A percentile compares a stretch with the other conserved stretches of the same genome.
Conservation (phyloP, 129 eudicot species). For the Silybum marianum region DNA sequence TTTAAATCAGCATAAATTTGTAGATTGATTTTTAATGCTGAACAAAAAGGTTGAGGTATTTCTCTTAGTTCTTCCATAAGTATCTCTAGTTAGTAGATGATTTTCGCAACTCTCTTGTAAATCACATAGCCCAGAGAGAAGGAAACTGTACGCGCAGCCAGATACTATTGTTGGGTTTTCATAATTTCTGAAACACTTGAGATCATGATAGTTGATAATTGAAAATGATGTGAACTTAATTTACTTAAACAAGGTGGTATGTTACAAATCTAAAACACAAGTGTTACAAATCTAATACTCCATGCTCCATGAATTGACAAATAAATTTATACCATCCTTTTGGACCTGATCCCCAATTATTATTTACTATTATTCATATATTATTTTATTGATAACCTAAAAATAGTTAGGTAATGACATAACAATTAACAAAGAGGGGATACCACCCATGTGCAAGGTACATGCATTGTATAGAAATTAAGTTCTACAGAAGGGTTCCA, state of each 20-base stretch:
- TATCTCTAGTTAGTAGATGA: neutral
- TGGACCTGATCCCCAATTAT: slow-evolving; percentile 4
- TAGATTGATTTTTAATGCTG: neutral
- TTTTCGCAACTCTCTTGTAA: neutral
- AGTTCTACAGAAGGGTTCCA: neutral
- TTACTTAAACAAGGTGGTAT: slow-evolving; percentile 1
- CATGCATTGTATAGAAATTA: neutral
- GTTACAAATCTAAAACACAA: slow-evolving; percentile 4
- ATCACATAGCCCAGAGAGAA: neutral
- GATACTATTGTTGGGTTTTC: neutral
- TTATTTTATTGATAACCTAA: neutral
- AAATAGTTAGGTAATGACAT: slow-evolving; percentile 4
- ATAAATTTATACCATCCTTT: slow-evolving; percentile 3
- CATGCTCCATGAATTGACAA: neutral
- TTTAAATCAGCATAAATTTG: neutral
- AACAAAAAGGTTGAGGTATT: slow-evolving; percentile 5
- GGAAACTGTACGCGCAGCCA: neutral
- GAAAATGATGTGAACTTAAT: neutral
- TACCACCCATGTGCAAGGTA: slow-evolving; percentile 14
- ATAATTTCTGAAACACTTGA: neutral
- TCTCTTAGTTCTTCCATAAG: neutral
- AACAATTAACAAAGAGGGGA: slow-evolving; percentile 2
- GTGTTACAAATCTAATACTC: neutral
- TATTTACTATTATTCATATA: neutral
- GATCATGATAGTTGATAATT: slow-evolving; percentile 14